Percentiles rank a stretch among this genome's conserved stretches.
Evolutionary conservation across 768 basidiomycete genomes (phyloP).

Genomic region (Lactarius hatsudake): DNA sequence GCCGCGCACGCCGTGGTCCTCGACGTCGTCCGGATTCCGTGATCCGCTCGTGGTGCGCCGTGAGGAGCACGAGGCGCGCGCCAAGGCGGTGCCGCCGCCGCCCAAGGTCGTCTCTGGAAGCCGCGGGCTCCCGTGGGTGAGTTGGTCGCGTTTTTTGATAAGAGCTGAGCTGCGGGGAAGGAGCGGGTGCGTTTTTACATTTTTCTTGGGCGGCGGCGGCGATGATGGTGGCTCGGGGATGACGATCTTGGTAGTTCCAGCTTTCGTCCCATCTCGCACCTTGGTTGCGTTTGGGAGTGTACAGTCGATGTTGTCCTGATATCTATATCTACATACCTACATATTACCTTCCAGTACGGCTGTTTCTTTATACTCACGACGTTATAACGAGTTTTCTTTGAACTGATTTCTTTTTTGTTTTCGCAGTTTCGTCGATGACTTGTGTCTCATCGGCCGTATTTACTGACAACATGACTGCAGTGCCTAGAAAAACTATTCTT

Average conservation of each 20-base stretch:
- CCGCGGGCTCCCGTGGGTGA: conserved; percentile 74
- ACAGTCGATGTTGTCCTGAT: neutral
- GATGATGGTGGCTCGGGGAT: neutral
- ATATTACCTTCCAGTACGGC: neutral
- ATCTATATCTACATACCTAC: neutral
- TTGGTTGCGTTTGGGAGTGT: neutral
- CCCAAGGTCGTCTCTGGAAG: conserved; percentile 40
- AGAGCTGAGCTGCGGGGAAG: conserved; percentile 17
- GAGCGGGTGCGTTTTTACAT: neutral
- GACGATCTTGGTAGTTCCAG: neutral
- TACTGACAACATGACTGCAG: neutral
- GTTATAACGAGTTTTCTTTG: neutral
- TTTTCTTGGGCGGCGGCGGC: neutral
- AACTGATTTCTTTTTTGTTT: neutral
- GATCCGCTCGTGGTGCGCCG: conserved; percentile 72
- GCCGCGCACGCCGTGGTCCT: conserved; percentile 34
- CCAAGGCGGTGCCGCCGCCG: conserved; percentile 42
- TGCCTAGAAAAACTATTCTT: neutral
- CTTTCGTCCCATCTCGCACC: neutral
- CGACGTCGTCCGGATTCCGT: conserved; percentile 52
- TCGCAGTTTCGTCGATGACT: neutral
- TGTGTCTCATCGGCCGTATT: neutral
- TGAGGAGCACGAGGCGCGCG: conserved; percentile 50
- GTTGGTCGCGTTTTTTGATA: conserved; percentile 81
- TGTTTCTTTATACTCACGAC: neutral